A percentile compares a stretch with the other conserved stretches of the same genome.
Conservation (phyloP, 139 green algal species). For the Asterochloris erici region DNA sequence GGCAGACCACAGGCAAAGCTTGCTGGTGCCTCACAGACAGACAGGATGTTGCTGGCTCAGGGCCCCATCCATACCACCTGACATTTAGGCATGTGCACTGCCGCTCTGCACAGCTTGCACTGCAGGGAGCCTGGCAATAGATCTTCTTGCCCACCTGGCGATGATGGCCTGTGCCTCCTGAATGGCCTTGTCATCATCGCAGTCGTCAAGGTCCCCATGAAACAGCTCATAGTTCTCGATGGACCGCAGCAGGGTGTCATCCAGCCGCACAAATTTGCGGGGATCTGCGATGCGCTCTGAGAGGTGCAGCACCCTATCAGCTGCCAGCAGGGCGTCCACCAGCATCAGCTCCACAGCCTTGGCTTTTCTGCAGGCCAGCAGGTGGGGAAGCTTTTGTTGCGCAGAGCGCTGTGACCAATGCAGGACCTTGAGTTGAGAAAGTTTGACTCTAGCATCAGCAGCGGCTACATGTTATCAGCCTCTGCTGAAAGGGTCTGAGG, state of each 20-base stretch:
- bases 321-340: constrained; percentile 71
- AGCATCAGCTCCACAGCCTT: constrained; percentile 85
- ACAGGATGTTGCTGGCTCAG: too few relatives aligned
- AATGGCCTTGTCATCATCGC: constrained; percentile 27
- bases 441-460: neutral
- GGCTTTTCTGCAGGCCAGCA: constrained; percentile 44
- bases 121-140: too few relatives aligned
- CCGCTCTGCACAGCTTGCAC: too few relatives aligned
- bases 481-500: neutral
- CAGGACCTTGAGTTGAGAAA: neutral
- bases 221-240: constrained; percentile 8
- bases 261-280: constrained; percentile 58
- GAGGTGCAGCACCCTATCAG: constrained; percentile 55
- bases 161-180: constrained; percentile 54
- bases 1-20: too few relatives aligned
- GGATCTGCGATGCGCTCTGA: constrained; percentile 29
- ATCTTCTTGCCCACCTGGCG: neutral
- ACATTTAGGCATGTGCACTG: too few relatives aligned
- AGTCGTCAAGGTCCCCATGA: constrained; percentile 7
- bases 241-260: constrained; percentile 60
- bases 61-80: too few relatives aligned
- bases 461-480: neutral
- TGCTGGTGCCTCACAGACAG: too few relatives aligned
- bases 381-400: neutral
- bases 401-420: neutral